Conservation (phyloP, 352 stramenopile species). For the Phytophthora idaei region DNA sequence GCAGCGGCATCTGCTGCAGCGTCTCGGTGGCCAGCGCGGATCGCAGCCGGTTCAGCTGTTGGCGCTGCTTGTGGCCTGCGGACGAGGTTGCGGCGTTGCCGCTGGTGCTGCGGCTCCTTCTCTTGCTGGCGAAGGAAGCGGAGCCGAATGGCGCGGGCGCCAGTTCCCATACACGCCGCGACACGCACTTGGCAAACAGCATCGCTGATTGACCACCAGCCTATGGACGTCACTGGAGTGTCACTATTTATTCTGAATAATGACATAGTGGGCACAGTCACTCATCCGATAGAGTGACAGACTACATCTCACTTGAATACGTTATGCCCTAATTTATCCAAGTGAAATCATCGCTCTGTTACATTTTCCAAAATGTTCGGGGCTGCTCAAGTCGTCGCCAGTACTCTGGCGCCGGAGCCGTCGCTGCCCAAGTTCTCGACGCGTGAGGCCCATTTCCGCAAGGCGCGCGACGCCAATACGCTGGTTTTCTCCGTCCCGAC, state of each 20-base stretch:
- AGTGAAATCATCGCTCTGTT: not conserved
- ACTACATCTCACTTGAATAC: not conserved
- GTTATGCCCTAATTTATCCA: not conserved
- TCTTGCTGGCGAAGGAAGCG: conserved; percentile 47
- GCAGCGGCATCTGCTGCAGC: conserved; percentile 19
- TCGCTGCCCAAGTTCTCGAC: conserved; percentile 59
- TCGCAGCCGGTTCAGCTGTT: conserved; percentile 50
- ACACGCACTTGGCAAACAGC: conserved; percentile 11
- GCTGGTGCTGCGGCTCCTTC: conserved; percentile 26
- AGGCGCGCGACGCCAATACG: conserved; percentile 61
- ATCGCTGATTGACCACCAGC: conserved; percentile 6
- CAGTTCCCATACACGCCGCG: conserved; percentile 1
- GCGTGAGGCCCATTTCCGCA: conserved; percentile 54
- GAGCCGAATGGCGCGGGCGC: conserved; percentile 1
- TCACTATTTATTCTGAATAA: not conserved
- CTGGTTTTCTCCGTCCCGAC: conserved; percentile 56
- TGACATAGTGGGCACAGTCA: not conserved
- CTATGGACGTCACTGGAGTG: conserved; percentile 7
- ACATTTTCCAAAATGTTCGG: conserved; percentile 28
- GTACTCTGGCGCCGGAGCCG: conserved; percentile 7
- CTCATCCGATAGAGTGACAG: not conserved
- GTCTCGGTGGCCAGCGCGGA: conserved; percentile 37
- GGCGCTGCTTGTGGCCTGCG: conserved; percentile 47
- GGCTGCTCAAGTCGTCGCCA: conserved; percentile 5
- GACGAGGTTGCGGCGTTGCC: conserved; percentile 21